A percentile compares a stretch with the other conserved stretches of the same genome.
Conservation (phyloP, 768 basidiomycete species). For the Zangia roseola region DNA sequence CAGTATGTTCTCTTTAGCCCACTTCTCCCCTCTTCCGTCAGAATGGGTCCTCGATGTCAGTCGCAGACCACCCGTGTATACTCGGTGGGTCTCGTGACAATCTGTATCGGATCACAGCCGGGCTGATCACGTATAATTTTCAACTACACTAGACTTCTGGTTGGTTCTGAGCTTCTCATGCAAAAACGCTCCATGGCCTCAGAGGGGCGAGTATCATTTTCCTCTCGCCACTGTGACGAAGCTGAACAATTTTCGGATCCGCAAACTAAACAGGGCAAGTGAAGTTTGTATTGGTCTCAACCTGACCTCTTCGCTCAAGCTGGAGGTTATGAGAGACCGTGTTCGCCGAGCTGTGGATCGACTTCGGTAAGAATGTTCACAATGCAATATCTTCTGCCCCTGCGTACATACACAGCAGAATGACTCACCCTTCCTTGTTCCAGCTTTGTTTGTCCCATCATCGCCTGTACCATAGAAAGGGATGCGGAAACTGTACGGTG, state of each 20-base stretch:
- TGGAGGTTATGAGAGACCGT: constrained; percentile 10
- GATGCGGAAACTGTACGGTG: too few species aligned
- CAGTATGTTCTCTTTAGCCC: background rate
- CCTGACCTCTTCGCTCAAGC: constrained; percentile 7
- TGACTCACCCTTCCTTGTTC: too few species aligned
- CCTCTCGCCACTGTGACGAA: background rate
- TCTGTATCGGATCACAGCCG: too few species aligned
- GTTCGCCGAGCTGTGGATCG: constrained; percentile 14
- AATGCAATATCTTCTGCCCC: too few species aligned
- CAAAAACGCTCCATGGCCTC: constrained; percentile 10
- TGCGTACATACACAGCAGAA: too few species aligned
- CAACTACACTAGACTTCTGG: constrained; percentile 2
- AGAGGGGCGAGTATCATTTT: constrained; percentile 13
- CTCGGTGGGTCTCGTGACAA: constrained; percentile 8
- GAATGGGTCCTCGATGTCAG: constrained; percentile 9
- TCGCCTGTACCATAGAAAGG: too few species aligned
- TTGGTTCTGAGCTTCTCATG: constrained; percentile 17
- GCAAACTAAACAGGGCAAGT: constrained; percentile 8
- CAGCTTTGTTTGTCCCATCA: too few species aligned
- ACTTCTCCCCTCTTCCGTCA: background rate
- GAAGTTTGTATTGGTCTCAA: constrained; percentile 19
- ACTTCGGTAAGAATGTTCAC: constrained; percentile 11
- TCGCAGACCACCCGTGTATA: constrained; percentile 12
- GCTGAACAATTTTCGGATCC: background rate
- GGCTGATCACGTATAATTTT: background rate